phyloP scores from a whole-genome alignment of 116 monocot genomes.

The Zostera marina region DNA sequence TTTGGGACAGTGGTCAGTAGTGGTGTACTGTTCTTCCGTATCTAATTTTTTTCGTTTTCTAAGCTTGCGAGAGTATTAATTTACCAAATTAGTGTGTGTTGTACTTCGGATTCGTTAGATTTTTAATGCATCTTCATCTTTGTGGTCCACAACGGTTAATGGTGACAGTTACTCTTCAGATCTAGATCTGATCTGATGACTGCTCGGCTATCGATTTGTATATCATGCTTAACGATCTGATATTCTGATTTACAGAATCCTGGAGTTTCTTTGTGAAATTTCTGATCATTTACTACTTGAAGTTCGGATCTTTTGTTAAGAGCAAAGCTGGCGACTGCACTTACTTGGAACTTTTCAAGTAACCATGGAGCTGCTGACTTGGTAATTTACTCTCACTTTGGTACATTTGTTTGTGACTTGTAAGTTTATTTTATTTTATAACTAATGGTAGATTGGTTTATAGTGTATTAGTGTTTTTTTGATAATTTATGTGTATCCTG shows the following conservation, averaged over 20 bases:
- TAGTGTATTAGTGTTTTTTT: background rate
- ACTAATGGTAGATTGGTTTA: background rate
- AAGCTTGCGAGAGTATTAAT: too few species aligned
- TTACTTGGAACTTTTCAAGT: conserved; percentile 46
- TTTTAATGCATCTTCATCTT: background rate
- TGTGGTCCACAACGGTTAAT: background rate
- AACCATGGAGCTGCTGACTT: conserved; percentile 45
- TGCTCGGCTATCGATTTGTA: background rate
- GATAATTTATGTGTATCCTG: background rate
- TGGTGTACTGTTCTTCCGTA: too few species aligned
- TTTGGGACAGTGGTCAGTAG: background rate
- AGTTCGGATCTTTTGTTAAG: background rate
- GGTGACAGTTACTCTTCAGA: background rate
- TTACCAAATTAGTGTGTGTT: background rate
- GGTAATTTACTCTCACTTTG: conserved; percentile 13
- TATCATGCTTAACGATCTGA: background rate
- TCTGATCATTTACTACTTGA: too few species aligned
- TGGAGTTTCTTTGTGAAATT: background rate
- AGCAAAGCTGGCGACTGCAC: conserved; percentile 53
- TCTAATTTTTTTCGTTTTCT: too few species aligned
- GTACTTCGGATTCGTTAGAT: background rate
- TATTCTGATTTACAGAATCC: background rate
- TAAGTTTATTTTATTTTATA: background rate
- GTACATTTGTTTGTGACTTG: background rate
- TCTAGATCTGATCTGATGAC: conserved; percentile 1